These are phyloP conservation scores for Bruguiera gymnorhiza DNA, from an alignment of 345 rosid species.

Conservation along the genomic window DNA sequence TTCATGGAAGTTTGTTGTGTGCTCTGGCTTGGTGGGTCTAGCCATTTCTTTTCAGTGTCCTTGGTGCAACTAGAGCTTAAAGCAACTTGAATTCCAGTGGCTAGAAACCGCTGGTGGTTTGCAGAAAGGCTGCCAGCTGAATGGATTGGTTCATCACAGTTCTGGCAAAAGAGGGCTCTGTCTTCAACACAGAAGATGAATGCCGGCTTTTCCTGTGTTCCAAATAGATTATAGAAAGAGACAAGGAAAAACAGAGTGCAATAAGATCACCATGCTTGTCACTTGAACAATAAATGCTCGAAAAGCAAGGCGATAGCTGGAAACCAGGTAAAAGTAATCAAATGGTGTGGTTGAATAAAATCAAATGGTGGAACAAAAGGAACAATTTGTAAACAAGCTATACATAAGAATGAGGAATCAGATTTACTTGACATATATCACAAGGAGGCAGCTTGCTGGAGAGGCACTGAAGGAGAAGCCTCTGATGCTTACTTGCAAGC, in stretches of 20 bases:
- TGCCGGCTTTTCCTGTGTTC: conserved; percentile 80
- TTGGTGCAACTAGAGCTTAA: conserved; percentile 56
- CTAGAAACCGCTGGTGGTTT: conserved; percentile 84
- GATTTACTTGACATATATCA: conserved; percentile 80
- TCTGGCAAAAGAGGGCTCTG: conserved; percentile 84
- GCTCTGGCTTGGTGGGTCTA: conserved; percentile 64
- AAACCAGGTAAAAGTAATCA: no score
- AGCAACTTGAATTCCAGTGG: conserved; percentile 89
- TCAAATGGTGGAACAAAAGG: no score
- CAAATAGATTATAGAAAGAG: background rate
- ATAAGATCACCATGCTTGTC: background rate
- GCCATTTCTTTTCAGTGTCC: conserved; percentile 37
- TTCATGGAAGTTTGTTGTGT: conserved; percentile 39
- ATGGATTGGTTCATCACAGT: conserved; percentile 86
- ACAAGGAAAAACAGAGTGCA: background rate
- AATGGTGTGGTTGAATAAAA: no score
- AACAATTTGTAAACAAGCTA: no score
- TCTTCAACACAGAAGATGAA: conserved; percentile 98
- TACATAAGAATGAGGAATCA: background rate
- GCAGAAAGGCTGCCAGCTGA: conserved; percentile 71
- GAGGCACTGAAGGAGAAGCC: conserved; percentile 80
- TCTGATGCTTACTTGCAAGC: conserved; percentile 94
- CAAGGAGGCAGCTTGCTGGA: conserved; percentile 80
- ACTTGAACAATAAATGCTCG: no score
- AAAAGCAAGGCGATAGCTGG: no score